phyloP scores from a whole-genome alignment of 805 yeast species.

The Yarrowia keelungensis region DNA sequence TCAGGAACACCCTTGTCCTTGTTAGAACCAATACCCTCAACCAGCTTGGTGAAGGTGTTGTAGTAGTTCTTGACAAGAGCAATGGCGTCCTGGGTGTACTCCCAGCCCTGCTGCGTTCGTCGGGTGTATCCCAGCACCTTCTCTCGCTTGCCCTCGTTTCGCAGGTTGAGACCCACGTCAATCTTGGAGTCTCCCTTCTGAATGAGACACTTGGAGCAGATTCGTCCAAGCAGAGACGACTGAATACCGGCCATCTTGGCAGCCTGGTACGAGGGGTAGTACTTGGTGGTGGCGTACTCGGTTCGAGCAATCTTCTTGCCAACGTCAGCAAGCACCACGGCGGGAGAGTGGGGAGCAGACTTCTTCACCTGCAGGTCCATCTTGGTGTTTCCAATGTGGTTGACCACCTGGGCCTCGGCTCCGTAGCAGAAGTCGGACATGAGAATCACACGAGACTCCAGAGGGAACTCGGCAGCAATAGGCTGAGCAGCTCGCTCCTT shows the following conservation, averaged over 20 bases:
- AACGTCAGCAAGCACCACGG: conserved; percentile 47
- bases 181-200: conserved; percentile 59
- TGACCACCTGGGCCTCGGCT: conserved; percentile 60
- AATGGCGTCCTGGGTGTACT: conserved; percentile 76
- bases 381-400: conserved; percentile 50
- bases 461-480: conserved; percentile 81
- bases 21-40: conserved; percentile 51
- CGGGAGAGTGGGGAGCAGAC: conserved; percentile 59
- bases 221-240: conserved; percentile 72
- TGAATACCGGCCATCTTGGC: conserved; percentile 63
- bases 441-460: conserved; percentile 72
- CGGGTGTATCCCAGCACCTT: conserved; percentile 90
- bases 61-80: conserved; percentile 68
- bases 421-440: conserved; percentile 91
- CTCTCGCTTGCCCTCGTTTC: conserved; percentile 76
- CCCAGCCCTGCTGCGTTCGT: conserved; percentile 75
- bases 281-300: conserved; percentile 64
- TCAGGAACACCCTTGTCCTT: conserved; percentile 43
- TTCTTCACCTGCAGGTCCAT: conserved; percentile 47
- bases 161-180: conserved; percentile 83
- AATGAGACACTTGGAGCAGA: conserved; percentile 76
- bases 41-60: conserved; percentile 66
- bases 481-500: conserved; percentile 76
- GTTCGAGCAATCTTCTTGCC: conserved; percentile 66
- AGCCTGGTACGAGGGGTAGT: conserved; percentile 70